A percentile compares a stretch with the other conserved stretches of the same genome.
These are phyloP conservation scores for Haberlea rhodopensis DNA, from an alignment of 257 asterid genomes.

Conservation along the genomic window DNA sequence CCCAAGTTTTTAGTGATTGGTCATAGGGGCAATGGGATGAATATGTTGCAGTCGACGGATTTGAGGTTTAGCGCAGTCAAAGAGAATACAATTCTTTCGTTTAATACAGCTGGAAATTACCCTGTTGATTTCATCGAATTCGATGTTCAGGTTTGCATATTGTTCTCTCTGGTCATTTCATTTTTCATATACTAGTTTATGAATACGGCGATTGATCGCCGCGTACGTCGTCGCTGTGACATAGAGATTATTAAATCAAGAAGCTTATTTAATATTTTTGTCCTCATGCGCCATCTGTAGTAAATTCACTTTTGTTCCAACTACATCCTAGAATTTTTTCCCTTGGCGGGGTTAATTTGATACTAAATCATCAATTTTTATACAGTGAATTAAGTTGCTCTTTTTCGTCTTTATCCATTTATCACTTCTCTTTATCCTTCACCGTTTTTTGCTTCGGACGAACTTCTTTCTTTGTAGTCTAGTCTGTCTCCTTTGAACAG, in stretches of 20 bases:
- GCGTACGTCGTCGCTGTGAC: slow-evolving; percentile 32
- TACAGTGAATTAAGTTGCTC: too few relatives aligned
- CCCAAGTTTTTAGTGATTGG: slow-evolving; percentile 82
- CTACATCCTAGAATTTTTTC: too few relatives aligned
- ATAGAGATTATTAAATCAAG: too few relatives aligned
- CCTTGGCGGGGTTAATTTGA: too few relatives aligned
- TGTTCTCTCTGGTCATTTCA: neutral
- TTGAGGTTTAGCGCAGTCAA: slow-evolving; percentile 71
- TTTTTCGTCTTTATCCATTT: too few relatives aligned
- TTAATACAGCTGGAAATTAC: slow-evolving; percentile 66
- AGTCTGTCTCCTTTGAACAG: too few relatives aligned
- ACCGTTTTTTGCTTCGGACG: neutral
- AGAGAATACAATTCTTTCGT: slow-evolving; percentile 82
- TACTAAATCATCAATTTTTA: too few relatives aligned
- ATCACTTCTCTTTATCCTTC: neutral
- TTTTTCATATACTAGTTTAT: neutral
- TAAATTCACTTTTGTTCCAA: too few relatives aligned
- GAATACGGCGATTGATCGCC: slow-evolving; percentile 33
- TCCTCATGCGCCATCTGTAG: too few relatives aligned
- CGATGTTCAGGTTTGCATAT: slow-evolving; percentile 76
- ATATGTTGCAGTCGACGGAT: slow-evolving; percentile 75
- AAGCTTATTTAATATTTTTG: too few relatives aligned
- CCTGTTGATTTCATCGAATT: slow-evolving; percentile 86
- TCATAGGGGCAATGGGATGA: slow-evolving; percentile 96
- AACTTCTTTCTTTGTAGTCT: slow-evolving; percentile 31